A percentile compares a stretch with the other conserved stretches of the same genome.
phyloP scores from a whole-genome alignment of 306 rosid genomes.

The Trifolium repens region DNA sequence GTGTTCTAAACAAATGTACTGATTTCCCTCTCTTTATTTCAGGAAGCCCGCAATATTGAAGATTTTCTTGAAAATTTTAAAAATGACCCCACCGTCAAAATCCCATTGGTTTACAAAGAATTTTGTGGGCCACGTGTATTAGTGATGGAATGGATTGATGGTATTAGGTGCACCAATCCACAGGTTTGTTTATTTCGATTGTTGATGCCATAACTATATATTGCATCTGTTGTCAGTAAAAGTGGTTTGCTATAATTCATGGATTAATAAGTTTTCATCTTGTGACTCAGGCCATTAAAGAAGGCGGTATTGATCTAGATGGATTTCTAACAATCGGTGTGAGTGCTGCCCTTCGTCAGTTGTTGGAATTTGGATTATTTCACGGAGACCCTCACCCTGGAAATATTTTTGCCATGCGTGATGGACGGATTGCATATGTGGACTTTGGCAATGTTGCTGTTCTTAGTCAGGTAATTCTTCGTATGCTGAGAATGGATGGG shows the following conservation, averaged over 20 bases:
- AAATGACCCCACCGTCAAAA: conserved; percentile 93
- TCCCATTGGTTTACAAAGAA: conserved; percentile 83
- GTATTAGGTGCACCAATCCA: conserved; percentile 93
- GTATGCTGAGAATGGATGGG: conserved; percentile 20
- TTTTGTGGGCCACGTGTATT: conserved; percentile 86
- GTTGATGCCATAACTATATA: conserved; percentile 32
- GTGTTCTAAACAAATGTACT: conserved; percentile 20
- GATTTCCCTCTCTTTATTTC: conserved; percentile 34
- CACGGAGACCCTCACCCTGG: conserved; percentile 99
- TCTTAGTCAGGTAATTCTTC: conserved; percentile 89
- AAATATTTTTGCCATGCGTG: conserved; percentile 95
- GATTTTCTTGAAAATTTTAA: conserved; percentile 93
- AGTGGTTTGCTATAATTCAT: conserved; percentile 30
- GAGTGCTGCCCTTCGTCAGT: conserved; percentile 94
- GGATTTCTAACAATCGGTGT: conserved; percentile 96
- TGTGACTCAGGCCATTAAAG: conserved; percentile 78
- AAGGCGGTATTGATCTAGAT: conserved; percentile 83
- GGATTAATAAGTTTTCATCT: conserved; percentile 38
- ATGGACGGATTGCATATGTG: conserved; percentile 98
- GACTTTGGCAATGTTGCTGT: conserved; percentile 99
- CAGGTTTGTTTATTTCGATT: conserved; percentile 63
- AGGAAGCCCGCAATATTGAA: conserved; percentile 98
- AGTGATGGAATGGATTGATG: conserved; percentile 99
- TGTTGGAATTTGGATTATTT: conserved; percentile 95
- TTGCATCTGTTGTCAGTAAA: conserved; percentile 14